Conservation (phyloP, 176 grass and related monocot genomes). For the Rhynchospora tenuis region DNA sequence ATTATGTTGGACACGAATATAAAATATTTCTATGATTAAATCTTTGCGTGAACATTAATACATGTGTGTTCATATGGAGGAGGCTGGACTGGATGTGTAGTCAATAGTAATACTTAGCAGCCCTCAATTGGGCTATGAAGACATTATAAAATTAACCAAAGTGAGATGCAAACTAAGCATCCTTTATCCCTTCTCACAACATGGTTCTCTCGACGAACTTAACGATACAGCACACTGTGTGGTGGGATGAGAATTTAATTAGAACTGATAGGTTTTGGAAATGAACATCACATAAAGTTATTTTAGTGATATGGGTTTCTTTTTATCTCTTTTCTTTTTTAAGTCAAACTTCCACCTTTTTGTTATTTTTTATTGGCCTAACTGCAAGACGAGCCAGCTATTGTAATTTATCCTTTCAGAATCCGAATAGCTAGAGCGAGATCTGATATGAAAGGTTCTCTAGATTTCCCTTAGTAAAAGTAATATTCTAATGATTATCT, state of each 20-base stretch:
- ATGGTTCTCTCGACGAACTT: background rate
- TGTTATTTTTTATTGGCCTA: no score
- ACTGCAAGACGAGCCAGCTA: no score
- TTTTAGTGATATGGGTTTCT: background rate
- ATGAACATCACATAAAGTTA: background rate
- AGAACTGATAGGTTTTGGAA: background rate
- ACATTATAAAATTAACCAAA: background rate
- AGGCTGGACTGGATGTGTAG: background rate
- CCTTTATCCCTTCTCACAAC: background rate
- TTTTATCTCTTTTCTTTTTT: no score
- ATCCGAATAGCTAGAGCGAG: no score
- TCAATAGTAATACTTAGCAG: background rate
- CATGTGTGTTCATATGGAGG: background rate
- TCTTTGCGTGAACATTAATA: no score
- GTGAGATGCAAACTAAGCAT: conserved; percentile 4
- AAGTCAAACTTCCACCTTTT: no score
- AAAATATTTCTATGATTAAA: no score
- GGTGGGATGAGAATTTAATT: background rate
- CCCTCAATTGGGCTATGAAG: background rate
- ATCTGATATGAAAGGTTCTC: no score
- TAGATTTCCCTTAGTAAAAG: no score
- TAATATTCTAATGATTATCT: no score
- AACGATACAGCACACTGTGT: background rate
- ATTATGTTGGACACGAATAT: no score
- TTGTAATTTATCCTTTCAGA: no score